Evolutionary conservation across 78 protist genomes (phyloP).

Genomic region (Dictyostelium discoideum): DNA sequence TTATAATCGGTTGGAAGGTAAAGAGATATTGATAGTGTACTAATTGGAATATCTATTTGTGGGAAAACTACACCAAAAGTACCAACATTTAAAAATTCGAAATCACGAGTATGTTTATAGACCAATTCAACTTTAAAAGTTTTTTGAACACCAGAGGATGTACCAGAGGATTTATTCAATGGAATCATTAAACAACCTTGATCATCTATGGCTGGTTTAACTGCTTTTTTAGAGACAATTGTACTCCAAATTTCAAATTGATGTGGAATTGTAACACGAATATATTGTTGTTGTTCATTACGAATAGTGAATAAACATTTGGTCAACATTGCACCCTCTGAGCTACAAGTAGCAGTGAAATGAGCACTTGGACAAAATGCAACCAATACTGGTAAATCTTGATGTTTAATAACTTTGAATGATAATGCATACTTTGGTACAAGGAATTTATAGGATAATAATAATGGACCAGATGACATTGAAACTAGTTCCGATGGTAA

Average conservation of each 20-base stretch:
- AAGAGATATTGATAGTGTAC: not conserved
- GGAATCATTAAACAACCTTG: slow-evolving; percentile 58
- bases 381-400: slow-evolving; percentile 34
- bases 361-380: slow-evolving; percentile 65
- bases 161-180: slow-evolving; percentile 38
- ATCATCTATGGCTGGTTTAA: slow-evolving; percentile 67
- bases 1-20: slow-evolving; percentile 25
- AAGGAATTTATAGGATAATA: slow-evolving; percentile 57
- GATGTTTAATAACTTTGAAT: slow-evolving; percentile 31
- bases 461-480: slow-evolving; percentile 37
- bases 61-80: slow-evolving; percentile 6
- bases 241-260: slow-evolving; percentile 66
- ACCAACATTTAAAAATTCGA: slow-evolving; percentile 8
- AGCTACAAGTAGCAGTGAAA: slow-evolving; percentile 25
- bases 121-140: slow-evolving; percentile 38
- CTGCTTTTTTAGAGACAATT: slow-evolving; percentile 27
- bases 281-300: slow-evolving; percentile 71
- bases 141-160: slow-evolving; percentile 35
- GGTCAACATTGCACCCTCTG: slow-evolving; percentile 52
- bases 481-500: not conserved
- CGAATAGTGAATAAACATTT: slow-evolving; percentile 42
- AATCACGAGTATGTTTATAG: slow-evolving; percentile 30
- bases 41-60: slow-evolving; percentile 67
- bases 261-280: slow-evolving; percentile 56
- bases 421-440: slow-evolving; percentile 35